phyloP scores from a whole-genome alignment of 106 monocot genomes.

The Phalaenopsis aphrodite region DNA sequence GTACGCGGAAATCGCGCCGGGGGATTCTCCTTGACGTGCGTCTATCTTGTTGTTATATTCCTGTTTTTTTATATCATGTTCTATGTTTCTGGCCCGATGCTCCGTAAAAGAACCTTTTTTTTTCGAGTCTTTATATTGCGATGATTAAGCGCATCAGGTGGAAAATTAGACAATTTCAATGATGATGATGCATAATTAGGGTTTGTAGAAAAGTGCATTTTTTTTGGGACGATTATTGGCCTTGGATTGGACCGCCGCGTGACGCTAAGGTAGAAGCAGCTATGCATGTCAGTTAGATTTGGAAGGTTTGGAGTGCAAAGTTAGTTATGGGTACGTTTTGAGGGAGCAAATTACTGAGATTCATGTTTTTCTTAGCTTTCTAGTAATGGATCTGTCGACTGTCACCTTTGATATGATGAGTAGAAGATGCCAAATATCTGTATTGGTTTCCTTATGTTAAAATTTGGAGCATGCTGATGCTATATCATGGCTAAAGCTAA shows the following conservation, averaged over 20 bases:
- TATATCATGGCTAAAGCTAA: no score
- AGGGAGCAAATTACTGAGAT: background rate
- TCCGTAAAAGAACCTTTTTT: background rate
- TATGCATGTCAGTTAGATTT: background rate
- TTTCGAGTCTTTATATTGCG: background rate
- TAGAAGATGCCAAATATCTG: no score
- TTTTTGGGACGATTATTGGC: background rate
- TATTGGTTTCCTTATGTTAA: no score
- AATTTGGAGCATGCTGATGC: no score
- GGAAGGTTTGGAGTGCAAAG: background rate
- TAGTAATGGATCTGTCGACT: background rate
- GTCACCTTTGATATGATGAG: no score
- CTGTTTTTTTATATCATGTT: background rate
- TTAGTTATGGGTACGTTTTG: background rate
- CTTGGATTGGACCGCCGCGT: background rate
- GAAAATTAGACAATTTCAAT: background rate
- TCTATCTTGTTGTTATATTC: background rate
- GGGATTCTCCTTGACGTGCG: slow-evolving; percentile 38
- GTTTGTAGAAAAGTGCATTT: background rate
- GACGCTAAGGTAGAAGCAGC: background rate
- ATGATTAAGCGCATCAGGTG: background rate
- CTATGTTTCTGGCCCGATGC: background rate
- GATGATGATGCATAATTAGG: background rate
- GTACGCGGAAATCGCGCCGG: slow-evolving; percentile 20
- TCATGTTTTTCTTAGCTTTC: background rate